Conservation (phyloP, 2,329 filamentous ascomycete species). For the Paecilomyces niveus region DNA sequence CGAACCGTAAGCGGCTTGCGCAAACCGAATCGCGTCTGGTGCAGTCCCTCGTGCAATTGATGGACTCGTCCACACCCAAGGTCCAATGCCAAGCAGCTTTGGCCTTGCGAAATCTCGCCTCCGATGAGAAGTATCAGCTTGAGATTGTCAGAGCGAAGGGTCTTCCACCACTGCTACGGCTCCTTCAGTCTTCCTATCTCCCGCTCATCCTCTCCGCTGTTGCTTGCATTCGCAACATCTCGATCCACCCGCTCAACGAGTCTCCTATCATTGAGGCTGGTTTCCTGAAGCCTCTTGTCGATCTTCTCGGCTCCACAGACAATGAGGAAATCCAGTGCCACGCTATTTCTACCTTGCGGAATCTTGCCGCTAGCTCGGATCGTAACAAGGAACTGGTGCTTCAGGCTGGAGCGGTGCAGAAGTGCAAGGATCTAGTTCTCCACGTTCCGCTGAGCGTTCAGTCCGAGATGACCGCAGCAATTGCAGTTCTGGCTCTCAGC, state of each 20-base stretch:
- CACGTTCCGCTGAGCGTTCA: slow-evolving; percentile 91
- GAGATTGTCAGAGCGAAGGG: slow-evolving; percentile 91
- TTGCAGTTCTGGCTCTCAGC: slow-evolving; percentile 89
- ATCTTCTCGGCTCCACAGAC: slow-evolving; percentile 87
- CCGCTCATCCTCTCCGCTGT: slow-evolving; percentile 94
- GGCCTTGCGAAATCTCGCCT: slow-evolving; percentile 88
- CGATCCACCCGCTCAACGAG: slow-evolving; percentile 95
- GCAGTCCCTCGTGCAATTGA: slow-evolving; percentile 87
- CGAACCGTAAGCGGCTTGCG: slow-evolving; percentile 83
- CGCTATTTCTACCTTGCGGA: slow-evolving; percentile 91
- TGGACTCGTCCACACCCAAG: slow-evolving; percentile 96
- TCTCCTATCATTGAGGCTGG: slow-evolving; percentile 97
- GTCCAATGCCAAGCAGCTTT: slow-evolving; percentile 96
- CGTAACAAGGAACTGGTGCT: slow-evolving; percentile 97
- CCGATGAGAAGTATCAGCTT: slow-evolving; percentile 96
- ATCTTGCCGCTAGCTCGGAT: slow-evolving; percentile 92
- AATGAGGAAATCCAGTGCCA: slow-evolving; percentile 99
- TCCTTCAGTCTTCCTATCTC: slow-evolving; percentile 91
- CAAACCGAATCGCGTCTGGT: slow-evolving; percentile 87
- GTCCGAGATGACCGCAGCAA: slow-evolving; percentile 99
- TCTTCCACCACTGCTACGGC: slow-evolving; percentile 73
- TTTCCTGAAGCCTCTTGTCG: slow-evolving; percentile 87
- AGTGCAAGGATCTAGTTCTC: slow-evolving; percentile 94
- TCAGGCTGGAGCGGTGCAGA: slow-evolving; percentile 92
- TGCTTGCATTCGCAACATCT: slow-evolving; percentile 97